Base-by-base conservation (phyloP, 208 protist species). In the Leishmania major region DNA sequence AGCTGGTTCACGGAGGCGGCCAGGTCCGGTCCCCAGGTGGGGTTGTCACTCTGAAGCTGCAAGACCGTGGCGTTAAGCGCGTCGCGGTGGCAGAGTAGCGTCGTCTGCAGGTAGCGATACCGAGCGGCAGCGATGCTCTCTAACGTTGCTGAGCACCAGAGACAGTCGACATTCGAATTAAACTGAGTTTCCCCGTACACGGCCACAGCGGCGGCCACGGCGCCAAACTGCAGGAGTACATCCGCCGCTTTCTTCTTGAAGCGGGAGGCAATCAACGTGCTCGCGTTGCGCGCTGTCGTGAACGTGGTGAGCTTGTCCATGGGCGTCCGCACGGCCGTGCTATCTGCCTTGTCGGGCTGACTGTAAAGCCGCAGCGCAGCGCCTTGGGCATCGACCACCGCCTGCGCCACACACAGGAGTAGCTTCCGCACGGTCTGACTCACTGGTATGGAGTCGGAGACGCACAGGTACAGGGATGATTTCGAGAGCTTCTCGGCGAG, bases 81-180 rank as follows among this genome's bases (percentile, higher is more conserved):
- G 70, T 79, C 47, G 79, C 75, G 78, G 43, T 83, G 64, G 28
- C 81, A 85, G 2, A 88, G n/a, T 49, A 95, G 82, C 28, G 66
- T 90, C 2, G 78, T 78, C 66, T 77, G 80, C 64, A 89, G 71
- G 79, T 95, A 88, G 66, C 92, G 83, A 73, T 94, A 95, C 4
- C 95, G 91, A n/a, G 88, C 86, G 3, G 92, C 91, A 3, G 93
- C 95, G 83, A 98, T 92, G 66, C 92, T 85, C 78, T 98, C 92
- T 35, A 98, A 76, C 35, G 89, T 95, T 1, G 92, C 92, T 25
- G 91, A 90, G 82, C 90, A 91, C 94, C 93, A 96, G 72, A 96
- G 73, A 31, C 87, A 81, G 79, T 96, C 92, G 3, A 77, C 78
- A 43, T 86, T 87, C 4, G 83, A 90, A 67, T 75, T 84, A 75